phyloP scores from a whole-genome alignment of 164 flowering plant genomes.

The Umbilicus rupestris region DNA sequence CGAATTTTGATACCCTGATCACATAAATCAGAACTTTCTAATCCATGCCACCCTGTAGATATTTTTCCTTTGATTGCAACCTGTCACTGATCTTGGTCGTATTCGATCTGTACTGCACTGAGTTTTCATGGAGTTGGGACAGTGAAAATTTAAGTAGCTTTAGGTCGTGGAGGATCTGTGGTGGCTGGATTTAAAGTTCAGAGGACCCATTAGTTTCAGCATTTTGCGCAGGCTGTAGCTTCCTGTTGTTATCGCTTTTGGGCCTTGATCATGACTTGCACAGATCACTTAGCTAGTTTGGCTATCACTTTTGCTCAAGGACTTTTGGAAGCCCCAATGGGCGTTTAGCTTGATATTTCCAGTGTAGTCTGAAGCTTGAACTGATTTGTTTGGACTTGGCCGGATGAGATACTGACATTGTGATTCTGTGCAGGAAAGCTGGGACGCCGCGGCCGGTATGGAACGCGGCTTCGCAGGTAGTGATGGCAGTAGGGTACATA shows the following conservation, averaged over 20 bases:
- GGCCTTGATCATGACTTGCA: not conserved
- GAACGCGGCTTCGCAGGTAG: constrained; percentile 24
- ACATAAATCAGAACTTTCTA: too few species aligned
- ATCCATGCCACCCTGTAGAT: too few species aligned
- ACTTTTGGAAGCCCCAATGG: not conserved
- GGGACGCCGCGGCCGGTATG: constrained; percentile 33
- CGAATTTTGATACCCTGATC: too few species aligned
- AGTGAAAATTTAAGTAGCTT: not conserved
- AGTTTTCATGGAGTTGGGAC: not conserved
- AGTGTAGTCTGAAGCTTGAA: not conserved
- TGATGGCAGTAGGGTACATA: constrained; percentile 26
- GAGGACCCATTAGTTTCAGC: not conserved
- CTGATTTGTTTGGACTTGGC: too few species aligned
- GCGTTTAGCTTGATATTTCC: not conserved
- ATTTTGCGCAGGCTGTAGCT: not conserved
- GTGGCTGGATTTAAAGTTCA: not conserved
- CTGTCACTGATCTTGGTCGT: not conserved
- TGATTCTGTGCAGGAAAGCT: constrained; percentile 22
- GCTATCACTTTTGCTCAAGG: not conserved
- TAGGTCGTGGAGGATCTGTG: not conserved
- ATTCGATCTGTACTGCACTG: not conserved
- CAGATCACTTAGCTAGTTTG: not conserved
- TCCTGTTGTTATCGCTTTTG: not conserved
- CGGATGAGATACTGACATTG: too few species aligned
- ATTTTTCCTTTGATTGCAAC: not conserved